Conservation (phyloP, 495 filamentous ascomycete genomes). For the Podospora didyma region DNA sequence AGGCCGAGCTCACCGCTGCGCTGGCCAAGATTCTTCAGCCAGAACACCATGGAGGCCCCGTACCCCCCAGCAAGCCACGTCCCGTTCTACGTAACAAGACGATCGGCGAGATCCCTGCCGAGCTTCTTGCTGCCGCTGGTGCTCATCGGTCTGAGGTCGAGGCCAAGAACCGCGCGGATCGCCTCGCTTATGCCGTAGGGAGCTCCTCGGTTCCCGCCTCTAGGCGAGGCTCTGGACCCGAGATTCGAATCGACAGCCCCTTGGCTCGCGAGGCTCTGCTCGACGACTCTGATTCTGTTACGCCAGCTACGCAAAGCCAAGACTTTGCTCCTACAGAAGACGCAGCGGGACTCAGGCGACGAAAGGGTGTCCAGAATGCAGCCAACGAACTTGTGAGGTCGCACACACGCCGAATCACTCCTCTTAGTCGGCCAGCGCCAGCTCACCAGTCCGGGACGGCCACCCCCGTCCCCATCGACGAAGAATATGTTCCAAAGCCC, state of each 20-base stretch:
- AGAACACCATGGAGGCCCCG: constrained; percentile 9
- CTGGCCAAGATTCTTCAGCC: constrained; percentile 20
- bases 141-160: constrained; percentile 25
- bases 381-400: constrained; percentile 23
- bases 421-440: constrained; percentile 9
- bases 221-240: constrained; percentile 21
- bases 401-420: constrained; percentile 18
- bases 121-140: constrained; percentile 5
- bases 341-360: constrained; percentile 6
- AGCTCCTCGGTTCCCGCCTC: constrained; percentile 31
- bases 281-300: background rate
- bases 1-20: constrained; percentile 19
- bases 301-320: background rate
- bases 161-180: constrained; percentile 30
- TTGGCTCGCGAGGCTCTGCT: constrained; percentile 6
- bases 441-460: constrained; percentile 17
- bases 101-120: constrained; percentile 1
- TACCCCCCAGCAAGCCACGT: constrained; percentile 19
- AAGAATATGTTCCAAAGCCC: constrained; percentile 63
- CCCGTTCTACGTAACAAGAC: constrained; percentile 25
- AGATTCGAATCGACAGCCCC: background rate
- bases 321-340: constrained; percentile 9
- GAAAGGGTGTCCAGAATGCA: constrained; percentile 17
- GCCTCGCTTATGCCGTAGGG: constrained; percentile 29
- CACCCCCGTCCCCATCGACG: constrained; percentile 43